phyloP scores from a whole-genome alignment of 2,329 filamentous ascomycete genomes.

The Passalora sequoiae region DNA sequence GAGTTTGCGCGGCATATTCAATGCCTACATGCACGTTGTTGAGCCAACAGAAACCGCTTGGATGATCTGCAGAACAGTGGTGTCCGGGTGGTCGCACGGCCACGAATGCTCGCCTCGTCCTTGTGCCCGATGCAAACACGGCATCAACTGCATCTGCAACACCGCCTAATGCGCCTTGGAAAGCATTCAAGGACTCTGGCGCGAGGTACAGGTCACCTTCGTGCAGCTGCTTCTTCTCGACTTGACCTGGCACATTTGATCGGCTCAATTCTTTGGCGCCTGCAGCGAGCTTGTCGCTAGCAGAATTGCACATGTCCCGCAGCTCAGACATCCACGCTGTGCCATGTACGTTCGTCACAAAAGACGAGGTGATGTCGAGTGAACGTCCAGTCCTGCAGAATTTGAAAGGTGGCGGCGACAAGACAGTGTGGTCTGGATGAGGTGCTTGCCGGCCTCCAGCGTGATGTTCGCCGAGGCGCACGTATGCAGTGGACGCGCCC shows the following conservation, averaged over 20 bases:
- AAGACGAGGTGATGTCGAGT: slow-evolving; percentile 65
- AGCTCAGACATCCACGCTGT: slow-evolving; percentile 90
- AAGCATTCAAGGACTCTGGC: slow-evolving; percentile 74
- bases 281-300: slow-evolving; percentile 69
- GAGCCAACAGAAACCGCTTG: slow-evolving; percentile 96
- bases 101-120: slow-evolving; percentile 66
- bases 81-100: slow-evolving; percentile 90
- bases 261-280: slow-evolving; percentile 74
- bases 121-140: slow-evolving; percentile 57
- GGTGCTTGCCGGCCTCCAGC: slow-evolving; percentile 64
- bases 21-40: slow-evolving; percentile 98
- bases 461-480: slow-evolving; percentile 79
- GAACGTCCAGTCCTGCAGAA: slow-evolving; percentile 74
- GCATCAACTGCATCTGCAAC: slow-evolving; percentile 89
- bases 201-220: slow-evolving; percentile 90
- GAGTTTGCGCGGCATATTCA: slow-evolving; percentile 75
- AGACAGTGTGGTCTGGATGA: slow-evolving; percentile 54
- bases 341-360: slow-evolving; percentile 88
- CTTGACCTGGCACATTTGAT: slow-evolving; percentile 24
- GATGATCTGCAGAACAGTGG: slow-evolving; percentile 83
- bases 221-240: slow-evolving; percentile 63
- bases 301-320: slow-evolving; percentile 73
- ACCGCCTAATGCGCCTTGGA: slow-evolving; percentile 86
- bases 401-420: slow-evolving; percentile 63
- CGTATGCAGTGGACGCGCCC: slow-evolving; percentile 81